Percentiles rank a stretch among this genome's conserved stretches.
Evolutionary conservation across 345 rosid species (phyloP).

Genomic region (Hibiscus syriacus): DNA sequence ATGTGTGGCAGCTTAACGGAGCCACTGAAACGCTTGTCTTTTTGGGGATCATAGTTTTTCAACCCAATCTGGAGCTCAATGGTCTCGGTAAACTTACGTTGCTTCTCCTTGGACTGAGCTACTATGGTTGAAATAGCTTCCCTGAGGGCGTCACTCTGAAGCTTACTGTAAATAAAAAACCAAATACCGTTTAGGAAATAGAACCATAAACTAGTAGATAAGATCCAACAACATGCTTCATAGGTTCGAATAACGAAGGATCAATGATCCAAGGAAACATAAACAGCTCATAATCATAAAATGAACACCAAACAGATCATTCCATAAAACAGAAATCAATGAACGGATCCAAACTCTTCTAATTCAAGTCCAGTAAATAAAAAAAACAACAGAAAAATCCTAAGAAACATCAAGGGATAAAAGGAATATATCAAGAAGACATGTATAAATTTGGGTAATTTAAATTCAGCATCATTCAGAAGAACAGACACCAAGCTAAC

Average conservation of each 20-base stretch:
- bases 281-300: not conserved
- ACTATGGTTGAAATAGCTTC: conserved; percentile 63
- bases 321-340: not conserved
- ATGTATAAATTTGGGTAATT: not conserved
- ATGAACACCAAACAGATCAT: no score
- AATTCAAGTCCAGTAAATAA: not conserved
- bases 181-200: not conserved
- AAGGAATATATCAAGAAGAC: not conserved
- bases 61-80: conserved; percentile 94
- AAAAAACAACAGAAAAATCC: not conserved
- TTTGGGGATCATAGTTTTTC: conserved; percentile 90
- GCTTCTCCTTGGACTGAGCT: conserved; percentile 48
- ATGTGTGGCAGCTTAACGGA: conserved; percentile 86
- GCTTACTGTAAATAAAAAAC: conserved; percentile 52
- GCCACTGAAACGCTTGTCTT: conserved; percentile 92
- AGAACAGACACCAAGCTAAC: no score
- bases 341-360: not conserved
- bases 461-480: no score
- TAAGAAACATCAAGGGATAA: not conserved
- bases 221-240: not conserved
- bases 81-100: conserved; percentile 74
- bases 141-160: conserved; percentile 73
- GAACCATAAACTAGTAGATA: not conserved
- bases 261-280: not conserved
- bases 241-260: not conserved